Percentiles rank a stretch among this genome's conserved stretches.
These are phyloP conservation scores for Isabelozyma rhagii DNA, from an alignment of 805 yeast genomes.

Conservation along the genomic window DNA sequence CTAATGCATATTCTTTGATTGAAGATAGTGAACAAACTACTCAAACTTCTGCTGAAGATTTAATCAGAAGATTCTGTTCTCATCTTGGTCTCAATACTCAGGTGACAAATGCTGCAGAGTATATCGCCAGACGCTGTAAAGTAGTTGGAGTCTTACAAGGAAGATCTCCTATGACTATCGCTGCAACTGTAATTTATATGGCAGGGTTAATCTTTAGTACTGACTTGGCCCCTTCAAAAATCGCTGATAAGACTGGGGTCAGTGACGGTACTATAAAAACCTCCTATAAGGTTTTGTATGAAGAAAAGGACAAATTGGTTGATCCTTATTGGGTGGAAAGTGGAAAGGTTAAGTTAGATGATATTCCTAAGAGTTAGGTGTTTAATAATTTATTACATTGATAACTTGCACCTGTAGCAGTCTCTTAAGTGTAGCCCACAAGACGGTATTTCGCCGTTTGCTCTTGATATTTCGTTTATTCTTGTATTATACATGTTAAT, in stretches of 20 bases:
- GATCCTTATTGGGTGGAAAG: slow-evolving; percentile 72
- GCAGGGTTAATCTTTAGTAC: slow-evolving; percentile 85
- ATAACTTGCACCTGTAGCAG: no score
- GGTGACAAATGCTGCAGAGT: slow-evolving; percentile 89
- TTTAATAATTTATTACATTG: background rate
- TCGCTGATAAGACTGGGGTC: slow-evolving; percentile 91
- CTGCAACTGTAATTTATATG: slow-evolving; percentile 96
- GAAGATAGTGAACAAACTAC: slow-evolving; percentile 61
- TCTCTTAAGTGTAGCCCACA: no score
- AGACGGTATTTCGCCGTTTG: no score
- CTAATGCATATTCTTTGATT: slow-evolving; percentile 35
- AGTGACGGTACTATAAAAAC: slow-evolving; percentile 97
- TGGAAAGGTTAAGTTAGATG: slow-evolving; percentile 59
- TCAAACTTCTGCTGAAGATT: slow-evolving; percentile 89
- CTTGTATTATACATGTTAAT: no score
- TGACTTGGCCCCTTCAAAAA: slow-evolving; percentile 70
- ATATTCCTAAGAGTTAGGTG: slow-evolving; percentile 25
- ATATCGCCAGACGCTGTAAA: slow-evolving; percentile 84
- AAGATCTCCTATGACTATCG: slow-evolving; percentile 93
- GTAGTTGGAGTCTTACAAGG: slow-evolving; percentile 95
- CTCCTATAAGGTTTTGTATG: slow-evolving; percentile 77
- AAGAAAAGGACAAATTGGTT: slow-evolving; percentile 61
- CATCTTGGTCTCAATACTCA: slow-evolving; percentile 83
- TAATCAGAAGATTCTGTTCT: slow-evolving; percentile 94
- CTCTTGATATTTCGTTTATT: no score